Evolutionary conservation across 345 rosid genomes (phyloP).

Genomic region (Hypericum perforatum): DNA sequence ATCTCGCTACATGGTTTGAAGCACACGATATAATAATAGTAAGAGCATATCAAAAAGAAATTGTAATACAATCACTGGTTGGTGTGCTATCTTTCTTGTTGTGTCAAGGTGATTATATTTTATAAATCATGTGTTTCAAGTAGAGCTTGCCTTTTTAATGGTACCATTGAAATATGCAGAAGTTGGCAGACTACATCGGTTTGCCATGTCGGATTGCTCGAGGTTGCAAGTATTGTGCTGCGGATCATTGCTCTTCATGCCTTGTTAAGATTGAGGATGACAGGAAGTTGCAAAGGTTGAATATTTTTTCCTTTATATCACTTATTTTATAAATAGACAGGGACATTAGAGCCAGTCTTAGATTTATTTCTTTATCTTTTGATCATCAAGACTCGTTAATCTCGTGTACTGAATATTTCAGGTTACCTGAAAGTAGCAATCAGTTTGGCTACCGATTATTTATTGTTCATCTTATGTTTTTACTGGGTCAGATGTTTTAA

Average conservation of each 20-base stretch:
- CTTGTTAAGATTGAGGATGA: constrained; percentile 85
- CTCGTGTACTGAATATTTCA: too few species aligned
- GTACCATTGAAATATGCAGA: constrained; percentile 33
- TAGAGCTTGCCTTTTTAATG: background rate
- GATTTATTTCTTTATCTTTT: background rate
- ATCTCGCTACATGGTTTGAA: too few species aligned
- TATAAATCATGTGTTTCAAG: too few species aligned
- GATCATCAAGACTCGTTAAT: too few species aligned
- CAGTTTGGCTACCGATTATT: background rate
- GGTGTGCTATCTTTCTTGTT: too few species aligned
- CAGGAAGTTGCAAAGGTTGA: constrained; percentile 52
- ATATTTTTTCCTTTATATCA: background rate
- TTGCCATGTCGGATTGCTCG: constrained; percentile 96
- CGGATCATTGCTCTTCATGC: constrained; percentile 84
- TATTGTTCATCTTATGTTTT: background rate
- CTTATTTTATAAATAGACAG: background rate
- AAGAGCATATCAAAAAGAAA: too few species aligned
- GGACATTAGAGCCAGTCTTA: background rate
- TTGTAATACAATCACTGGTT: too few species aligned
- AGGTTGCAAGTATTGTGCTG: constrained; percentile 82
- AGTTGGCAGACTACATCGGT: constrained; percentile 88
- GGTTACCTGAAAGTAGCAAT: too few species aligned
- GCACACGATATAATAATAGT: too few species aligned
- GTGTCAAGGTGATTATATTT: too few species aligned
- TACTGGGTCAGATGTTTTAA: background rate